Percentiles rank a stretch among this genome's conserved stretches.
phyloP scores from a whole-genome alignment of 768 basidiomycete genomes.

The Phallus indusiatus region DNA sequence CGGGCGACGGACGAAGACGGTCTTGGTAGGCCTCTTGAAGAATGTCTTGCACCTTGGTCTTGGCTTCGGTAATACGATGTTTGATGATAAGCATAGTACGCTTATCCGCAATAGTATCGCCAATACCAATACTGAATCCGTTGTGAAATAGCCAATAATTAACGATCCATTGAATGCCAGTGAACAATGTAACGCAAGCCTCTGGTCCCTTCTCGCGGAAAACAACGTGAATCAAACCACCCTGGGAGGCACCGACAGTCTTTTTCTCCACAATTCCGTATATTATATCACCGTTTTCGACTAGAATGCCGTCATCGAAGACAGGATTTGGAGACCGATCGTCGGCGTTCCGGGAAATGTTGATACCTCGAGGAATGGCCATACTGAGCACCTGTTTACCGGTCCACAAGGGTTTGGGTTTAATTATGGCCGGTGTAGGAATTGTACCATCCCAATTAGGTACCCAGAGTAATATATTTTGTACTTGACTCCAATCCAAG shows the following conservation, averaged over 20 bases:
- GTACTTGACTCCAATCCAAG: constrained; percentile 90
- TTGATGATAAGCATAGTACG: constrained; percentile 84
- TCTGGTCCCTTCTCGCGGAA: constrained; percentile 98
- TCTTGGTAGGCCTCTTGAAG: constrained; percentile 82
- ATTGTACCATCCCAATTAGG: constrained; percentile 94
- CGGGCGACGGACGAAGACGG: constrained; percentile 79
- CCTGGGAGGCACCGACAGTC: constrained; percentile 93
- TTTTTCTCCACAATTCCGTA: constrained; percentile 97
- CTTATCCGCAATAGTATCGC: constrained; percentile 92
- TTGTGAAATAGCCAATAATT: constrained; percentile 99
- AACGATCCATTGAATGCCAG: constrained; percentile 89
- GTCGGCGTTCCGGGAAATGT: constrained; percentile 75
- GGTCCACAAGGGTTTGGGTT: constrained; percentile 95
- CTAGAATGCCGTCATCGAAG: constrained; percentile 88
- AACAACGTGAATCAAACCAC: constrained; percentile 91
- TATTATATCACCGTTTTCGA: constrained; percentile 94
- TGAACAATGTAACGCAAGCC: constrained; percentile 81
- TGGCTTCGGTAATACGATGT: constrained; percentile 70
- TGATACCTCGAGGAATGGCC: constrained; percentile 91
- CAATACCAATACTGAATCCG: constrained; percentile 98
- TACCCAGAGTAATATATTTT: constrained; percentile 97
- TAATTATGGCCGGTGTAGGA: constrained; percentile 89
- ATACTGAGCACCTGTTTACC: constrained; percentile 94
- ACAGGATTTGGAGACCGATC: constrained; percentile 73
- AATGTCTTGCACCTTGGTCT: constrained; percentile 65